phyloP scores from a whole-genome alignment of 1,284 basidiomycete species.

The Leccinum colubrinum region DNA sequence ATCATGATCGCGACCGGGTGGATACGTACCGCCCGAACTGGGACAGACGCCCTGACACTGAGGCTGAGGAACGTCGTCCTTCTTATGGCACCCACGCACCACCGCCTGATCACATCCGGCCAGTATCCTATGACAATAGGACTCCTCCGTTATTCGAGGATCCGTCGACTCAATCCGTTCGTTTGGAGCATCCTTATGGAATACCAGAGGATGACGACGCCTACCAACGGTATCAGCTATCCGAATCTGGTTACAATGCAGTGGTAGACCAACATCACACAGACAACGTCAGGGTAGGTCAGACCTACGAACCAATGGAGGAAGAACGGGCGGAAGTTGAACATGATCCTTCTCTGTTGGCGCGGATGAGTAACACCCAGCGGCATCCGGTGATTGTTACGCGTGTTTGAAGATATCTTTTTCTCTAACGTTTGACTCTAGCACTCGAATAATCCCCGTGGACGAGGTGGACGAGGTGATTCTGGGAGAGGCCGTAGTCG shows the following conservation, averaged over 20 bases:
- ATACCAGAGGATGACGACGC: conserved; percentile 15
- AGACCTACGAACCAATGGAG: conserved; percentile 12
- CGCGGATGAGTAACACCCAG: conserved; percentile 25
- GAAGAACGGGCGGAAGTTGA: conserved; percentile 15
- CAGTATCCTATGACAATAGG: conserved; percentile 10
- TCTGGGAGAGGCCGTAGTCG: conserved; percentile 25
- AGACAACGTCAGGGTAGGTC: conserved; percentile 6
- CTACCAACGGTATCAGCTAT: conserved; percentile 12
- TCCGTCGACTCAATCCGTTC: not conserved
- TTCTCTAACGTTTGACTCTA: conserved; percentile 9
- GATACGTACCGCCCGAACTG: conserved; percentile 9
- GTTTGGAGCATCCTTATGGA: conserved; percentile 13
- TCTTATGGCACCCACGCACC: conserved; percentile 7
- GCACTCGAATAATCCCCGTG: conserved; percentile 16
- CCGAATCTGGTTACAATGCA: conserved; percentile 1
- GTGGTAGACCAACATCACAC: conserved; percentile 6
- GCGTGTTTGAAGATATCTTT: not conserved
- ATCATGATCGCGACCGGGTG: conserved; percentile 11
- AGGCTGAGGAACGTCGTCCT: conserved; percentile 17
- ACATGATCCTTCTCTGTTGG: conserved; percentile 23
- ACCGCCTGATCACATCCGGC: conserved; percentile 6
- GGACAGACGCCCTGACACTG: conserved; percentile 15
- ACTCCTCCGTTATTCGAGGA: not conserved
- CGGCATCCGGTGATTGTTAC: conserved; percentile 18
- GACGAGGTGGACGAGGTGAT: conserved; percentile 26